Evolutionary conservation across 768 basidiomycete species (phyloP), one percentile per base, ranked within the genome.

Genomic region (Amanita brunnescens): DNA sequence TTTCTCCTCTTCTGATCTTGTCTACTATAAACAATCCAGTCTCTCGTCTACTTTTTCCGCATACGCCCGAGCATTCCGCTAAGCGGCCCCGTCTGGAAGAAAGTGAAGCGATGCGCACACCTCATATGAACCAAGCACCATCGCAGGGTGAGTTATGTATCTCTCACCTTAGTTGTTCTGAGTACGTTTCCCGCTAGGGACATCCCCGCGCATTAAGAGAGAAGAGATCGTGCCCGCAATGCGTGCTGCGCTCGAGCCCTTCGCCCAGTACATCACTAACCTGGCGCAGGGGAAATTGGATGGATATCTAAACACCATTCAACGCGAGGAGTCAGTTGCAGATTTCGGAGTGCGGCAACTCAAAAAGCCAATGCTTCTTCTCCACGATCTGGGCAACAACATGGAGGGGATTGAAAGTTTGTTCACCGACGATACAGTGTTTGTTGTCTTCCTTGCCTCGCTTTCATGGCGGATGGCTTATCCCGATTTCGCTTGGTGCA

Each of bases 331-430:
- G 42, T 43, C 34, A 32, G 39, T 51, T 51, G 13, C 49, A 26
- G 49, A 39, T 42, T 16, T 41, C 49, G 21, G 30, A 16, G 42
- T 52, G 42, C 16, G 20, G 39, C 33, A 46, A 30, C 39, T 32
- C 32, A 51, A 8, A 33, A 23, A 55, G 21, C 54, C 50, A 47
- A 47, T 44, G 33, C 54, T 55, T 55, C 54, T 55, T 50, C 39
- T 55, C 45, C 44, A 55, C 41, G 54, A 24, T 29, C 54, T 55
- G 33, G 54, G 54, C 42, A 47, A 55, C 18, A 33, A 55, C 43
- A 34, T 39, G 51, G 34, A 52, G 51, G 34, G 1, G 43, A 52
- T 51, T 38, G 23, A 52, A 26, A 47, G 47, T 16, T 43, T 55
- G 34, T 55, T 55, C 51, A 33, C 30, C 24, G 7, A 12, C 41